These are phyloP conservation scores for Vaccinium macrocarpon DNA, from an alignment of 148 eudicot species.

Conservation along the genomic window DNA sequence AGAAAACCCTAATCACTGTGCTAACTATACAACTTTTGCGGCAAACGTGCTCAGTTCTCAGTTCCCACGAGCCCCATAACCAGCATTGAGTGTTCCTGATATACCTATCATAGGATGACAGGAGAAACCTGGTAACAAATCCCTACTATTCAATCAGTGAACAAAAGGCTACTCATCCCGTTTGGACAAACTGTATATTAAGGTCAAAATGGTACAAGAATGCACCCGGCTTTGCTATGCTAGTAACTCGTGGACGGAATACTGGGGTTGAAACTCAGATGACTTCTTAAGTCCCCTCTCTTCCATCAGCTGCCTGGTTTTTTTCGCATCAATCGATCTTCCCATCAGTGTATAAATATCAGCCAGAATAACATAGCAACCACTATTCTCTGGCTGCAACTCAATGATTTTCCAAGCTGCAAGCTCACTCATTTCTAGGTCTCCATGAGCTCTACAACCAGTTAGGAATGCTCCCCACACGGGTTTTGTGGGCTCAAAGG, in stretches of 20 bases:
- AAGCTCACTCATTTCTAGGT: constrained; percentile 33
- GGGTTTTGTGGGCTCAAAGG: constrained; percentile 31
- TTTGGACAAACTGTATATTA: no score
- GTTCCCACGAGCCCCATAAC: no score
- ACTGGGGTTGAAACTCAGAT: neutral
- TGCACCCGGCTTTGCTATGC: neutral
- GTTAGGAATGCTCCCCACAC: constrained; percentile 45
- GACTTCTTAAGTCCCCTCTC: constrained; percentile 37
- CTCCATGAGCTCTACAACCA: constrained; percentile 35
- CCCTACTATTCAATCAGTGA: no score
- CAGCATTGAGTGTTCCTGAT: no score
- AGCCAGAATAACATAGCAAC: constrained; percentile 37
- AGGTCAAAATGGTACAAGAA: no score
- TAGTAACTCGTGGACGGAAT: constrained; percentile 13
- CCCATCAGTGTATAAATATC: constrained; percentile 39
- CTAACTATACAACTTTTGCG: no score
- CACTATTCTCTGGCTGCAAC: constrained; percentile 34
- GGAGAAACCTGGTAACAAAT: no score
- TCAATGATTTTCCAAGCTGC: constrained; percentile 44
- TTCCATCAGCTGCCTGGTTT: constrained; percentile 36
- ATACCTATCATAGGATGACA: no score
- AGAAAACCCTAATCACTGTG: no score
- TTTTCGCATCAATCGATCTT: constrained; percentile 32
- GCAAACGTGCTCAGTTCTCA: no score
- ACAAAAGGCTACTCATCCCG: no score